phyloP scores from a whole-genome alignment of 1,139 yeast species.

The Williopsis jadinii region DNA sequence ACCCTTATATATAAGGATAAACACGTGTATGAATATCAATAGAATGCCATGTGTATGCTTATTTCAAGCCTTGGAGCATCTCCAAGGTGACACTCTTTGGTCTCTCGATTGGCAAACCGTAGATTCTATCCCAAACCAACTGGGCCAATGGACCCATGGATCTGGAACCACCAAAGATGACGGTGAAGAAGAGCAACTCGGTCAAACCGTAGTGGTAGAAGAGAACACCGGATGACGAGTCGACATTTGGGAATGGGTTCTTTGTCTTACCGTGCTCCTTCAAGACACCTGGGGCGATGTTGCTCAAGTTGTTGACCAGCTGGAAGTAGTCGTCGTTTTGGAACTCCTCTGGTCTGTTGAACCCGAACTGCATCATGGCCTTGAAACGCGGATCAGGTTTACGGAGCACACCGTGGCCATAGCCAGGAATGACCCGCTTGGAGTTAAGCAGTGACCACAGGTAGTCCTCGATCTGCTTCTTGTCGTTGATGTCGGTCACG shows the following conservation, averaged over 20 bases:
- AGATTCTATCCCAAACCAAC: constrained; percentile 52
- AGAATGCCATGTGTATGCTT: neutral
- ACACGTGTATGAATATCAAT: neutral
- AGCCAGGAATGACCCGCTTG: constrained; percentile 38
- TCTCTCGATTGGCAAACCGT: constrained; percentile 57
- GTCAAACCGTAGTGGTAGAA: constrained; percentile 53
- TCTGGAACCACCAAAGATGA: constrained; percentile 52
- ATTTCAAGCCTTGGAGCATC: constrained; percentile 6
- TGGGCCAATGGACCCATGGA: constrained; percentile 53
- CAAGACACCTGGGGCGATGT: constrained; percentile 49
- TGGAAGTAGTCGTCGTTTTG: constrained; percentile 25
- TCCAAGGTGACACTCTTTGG: constrained; percentile 37
- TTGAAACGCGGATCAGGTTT: constrained; percentile 36
- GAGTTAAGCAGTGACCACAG: constrained; percentile 34
- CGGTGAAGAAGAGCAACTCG: constrained; percentile 50
- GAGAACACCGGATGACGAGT: constrained; percentile 50
- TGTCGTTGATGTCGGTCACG: constrained; percentile 18
- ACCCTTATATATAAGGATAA: neutral
- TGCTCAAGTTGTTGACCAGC: constrained; percentile 28
- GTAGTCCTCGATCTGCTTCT: constrained; percentile 27
- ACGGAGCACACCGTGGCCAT: constrained; percentile 39
- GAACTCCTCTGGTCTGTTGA: constrained; percentile 26
- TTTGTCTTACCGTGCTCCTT: constrained; percentile 54
- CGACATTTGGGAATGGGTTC: constrained; percentile 62
- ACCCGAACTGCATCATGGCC: constrained; percentile 31